Evolutionary conservation across 2,329 filamentous ascomycete genomes (phyloP).

Genomic region (Fusarium praegraminearum): DNA sequence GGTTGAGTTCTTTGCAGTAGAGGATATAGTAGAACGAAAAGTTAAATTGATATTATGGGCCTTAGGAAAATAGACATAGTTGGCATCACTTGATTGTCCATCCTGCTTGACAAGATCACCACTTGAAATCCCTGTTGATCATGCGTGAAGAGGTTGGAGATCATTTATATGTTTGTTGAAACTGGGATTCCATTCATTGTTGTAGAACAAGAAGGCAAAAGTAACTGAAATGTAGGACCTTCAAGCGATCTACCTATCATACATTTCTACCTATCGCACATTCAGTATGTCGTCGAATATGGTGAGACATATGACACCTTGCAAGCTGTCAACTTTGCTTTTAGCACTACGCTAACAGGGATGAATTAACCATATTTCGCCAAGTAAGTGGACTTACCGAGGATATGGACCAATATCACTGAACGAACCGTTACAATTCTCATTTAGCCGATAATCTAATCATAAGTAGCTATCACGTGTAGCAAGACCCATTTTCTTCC

Average conservation of each 20-base stretch:
- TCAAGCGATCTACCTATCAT: too few species aligned
- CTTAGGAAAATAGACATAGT: not conserved
- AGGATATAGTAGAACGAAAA: not conserved
- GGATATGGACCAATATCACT: not conserved
- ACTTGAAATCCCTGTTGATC: too few species aligned
- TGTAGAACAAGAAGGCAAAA: rapidly evolving
- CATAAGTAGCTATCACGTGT: not conserved
- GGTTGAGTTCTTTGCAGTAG: constrained; percentile 23
- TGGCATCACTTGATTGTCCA: not conserved
- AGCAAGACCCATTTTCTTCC: not conserved
- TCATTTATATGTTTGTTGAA: rapidly evolving
- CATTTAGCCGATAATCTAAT: not conserved
- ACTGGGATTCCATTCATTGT: rapidly evolving
- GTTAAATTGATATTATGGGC: not conserved
- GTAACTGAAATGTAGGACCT: not conserved
- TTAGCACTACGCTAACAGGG: not conserved
- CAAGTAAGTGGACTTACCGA: not conserved
- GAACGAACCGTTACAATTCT: not conserved
- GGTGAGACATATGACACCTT: too few species aligned
- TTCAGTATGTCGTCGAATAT: too few species aligned
- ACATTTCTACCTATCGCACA: too few species aligned
- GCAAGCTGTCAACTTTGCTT: too few species aligned
- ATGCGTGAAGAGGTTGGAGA: not conserved
- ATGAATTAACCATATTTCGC: not conserved
- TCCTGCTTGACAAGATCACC: not conserved